Evolutionary conservation across 192 early-diverging fungal species (phyloP).

Genomic region (Umbelopsis isabellina): DNA sequence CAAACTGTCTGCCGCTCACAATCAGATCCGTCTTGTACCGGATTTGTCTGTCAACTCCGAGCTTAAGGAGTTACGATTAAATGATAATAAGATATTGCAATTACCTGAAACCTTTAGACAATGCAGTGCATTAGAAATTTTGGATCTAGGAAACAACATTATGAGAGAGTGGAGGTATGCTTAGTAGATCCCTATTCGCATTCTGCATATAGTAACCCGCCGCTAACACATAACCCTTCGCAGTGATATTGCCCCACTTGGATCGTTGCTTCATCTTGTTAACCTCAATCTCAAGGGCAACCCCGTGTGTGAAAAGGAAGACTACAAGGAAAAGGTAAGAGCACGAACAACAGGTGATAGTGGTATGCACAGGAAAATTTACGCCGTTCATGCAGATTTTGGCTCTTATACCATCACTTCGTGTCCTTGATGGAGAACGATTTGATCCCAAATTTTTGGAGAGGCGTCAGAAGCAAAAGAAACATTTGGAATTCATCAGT

Average conservation of each 20-base stretch:
- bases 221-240: background rate
- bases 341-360: background rate
- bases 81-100: slow-evolving; percentile 71
- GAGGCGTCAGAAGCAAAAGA: slow-evolving; percentile 63
- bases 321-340: slow-evolving; percentile 60
- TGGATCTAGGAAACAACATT: slow-evolving; percentile 77
- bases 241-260: slow-evolving; percentile 60
- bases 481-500: slow-evolving; percentile 42
- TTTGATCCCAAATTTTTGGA: slow-evolving; percentile 76
- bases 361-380: slow-evolving; percentile 4
- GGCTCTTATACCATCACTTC: slow-evolving; percentile 60
- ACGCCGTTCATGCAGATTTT: slow-evolving; percentile 42
- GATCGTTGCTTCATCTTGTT: slow-evolving; percentile 51
- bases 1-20: slow-evolving; percentile 80
- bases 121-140: slow-evolving; percentile 61
- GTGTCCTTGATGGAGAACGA: slow-evolving; percentile 74
- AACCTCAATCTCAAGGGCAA: slow-evolving; percentile 78
- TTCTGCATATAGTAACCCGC: background rate
- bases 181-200: background rate
- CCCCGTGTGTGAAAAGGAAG: slow-evolving; percentile 53
- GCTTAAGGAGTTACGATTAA: slow-evolving; percentile 75
- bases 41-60: slow-evolving; percentile 59
- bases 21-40: slow-evolving; percentile 67
- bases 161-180: slow-evolving; percentile 58
- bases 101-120: slow-evolving; percentile 60